phyloP scores from a whole-genome alignment of 2,329 filamentous ascomycete species.

The Exutisphaerella laricina region DNA sequence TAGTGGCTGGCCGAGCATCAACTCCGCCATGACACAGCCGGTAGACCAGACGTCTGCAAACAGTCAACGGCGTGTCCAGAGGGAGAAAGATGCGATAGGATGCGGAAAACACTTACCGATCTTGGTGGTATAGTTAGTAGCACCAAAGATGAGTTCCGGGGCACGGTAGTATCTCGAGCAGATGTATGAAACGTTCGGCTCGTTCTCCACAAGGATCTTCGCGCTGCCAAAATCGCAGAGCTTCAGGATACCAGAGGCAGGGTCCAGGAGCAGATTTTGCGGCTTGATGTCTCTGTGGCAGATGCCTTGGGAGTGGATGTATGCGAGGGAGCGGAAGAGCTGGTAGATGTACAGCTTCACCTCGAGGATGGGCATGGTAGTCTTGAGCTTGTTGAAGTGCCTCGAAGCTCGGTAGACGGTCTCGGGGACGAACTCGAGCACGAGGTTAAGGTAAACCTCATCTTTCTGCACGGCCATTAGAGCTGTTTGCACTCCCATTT shows the following conservation, averaged over 20 bases:
- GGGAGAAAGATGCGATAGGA: not conserved
- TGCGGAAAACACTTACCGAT: conserved; percentile 68
- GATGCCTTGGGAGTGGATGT: conserved; percentile 98
- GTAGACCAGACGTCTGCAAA: conserved; percentile 95
- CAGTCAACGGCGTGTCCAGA: conserved; percentile 13
- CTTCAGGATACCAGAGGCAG: conserved; percentile 85
- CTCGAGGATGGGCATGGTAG: conserved; percentile 96
- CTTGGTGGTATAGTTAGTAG: conserved; percentile 99
- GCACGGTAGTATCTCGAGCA: conserved; percentile 98
- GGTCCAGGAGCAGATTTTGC: conserved; percentile 92
- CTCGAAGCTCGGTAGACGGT: conserved; percentile 96
- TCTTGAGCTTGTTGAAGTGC: conserved; percentile 99
- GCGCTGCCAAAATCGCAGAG: conserved; percentile 98
- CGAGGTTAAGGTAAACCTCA: conserved; percentile 96
- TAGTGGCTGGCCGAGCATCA: conserved; percentile 96
- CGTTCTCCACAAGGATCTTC: conserved; percentile 97
- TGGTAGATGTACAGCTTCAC: conserved; percentile 99
- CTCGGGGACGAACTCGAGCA: conserved; percentile 96
- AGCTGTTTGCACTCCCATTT: conserved; percentile 34
- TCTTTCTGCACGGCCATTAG: conserved; percentile 55
- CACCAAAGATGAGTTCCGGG: conserved; percentile 95
- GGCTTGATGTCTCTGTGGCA: conserved; percentile 99
- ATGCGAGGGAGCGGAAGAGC: conserved; percentile 94
- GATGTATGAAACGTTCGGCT: conserved; percentile 99
- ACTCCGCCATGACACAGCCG: conserved; percentile 97